A percentile compares a stretch with the other conserved stretches of the same genome.
phyloP scores from a whole-genome alignment of 179 eudicot species.

The Camellia oleifera region DNA sequence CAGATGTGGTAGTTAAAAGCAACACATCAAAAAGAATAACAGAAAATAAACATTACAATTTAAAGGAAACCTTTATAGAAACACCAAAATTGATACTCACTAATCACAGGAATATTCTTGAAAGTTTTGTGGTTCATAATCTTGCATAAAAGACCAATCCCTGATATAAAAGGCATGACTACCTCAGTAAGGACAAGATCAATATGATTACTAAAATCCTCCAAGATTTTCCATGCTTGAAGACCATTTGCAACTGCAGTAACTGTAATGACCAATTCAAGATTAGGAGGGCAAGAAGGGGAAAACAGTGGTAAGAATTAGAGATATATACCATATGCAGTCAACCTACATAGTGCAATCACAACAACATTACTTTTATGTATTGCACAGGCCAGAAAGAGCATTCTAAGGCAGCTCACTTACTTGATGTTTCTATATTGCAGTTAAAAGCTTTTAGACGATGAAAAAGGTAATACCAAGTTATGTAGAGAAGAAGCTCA shows the following conservation, averaged over 20 bases:
- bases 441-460: background rate
- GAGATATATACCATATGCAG: background rate
- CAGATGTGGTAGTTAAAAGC: slow-evolving; percentile 20
- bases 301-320: background rate
- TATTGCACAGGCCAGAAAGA: background rate
- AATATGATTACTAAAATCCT: slow-evolving; percentile 32
- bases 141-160: slow-evolving; percentile 39
- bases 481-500: background rate
- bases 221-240: slow-evolving; percentile 50
- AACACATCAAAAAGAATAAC: slow-evolving; percentile 8
- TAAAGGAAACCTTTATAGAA: background rate
- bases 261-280: slow-evolving; percentile 31
- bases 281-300: background rate
- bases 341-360: background rate
- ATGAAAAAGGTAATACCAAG: background rate
- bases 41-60: background rate
- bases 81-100: slow-evolving; percentile 25
- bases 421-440: background rate
- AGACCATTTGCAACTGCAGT: slow-evolving; percentile 44
- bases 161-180: slow-evolving; percentile 35
- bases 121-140: slow-evolving; percentile 42
- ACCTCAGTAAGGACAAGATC: slow-evolving; percentile 54
- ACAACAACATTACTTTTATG: no score
- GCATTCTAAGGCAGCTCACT: background rate
- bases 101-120: slow-evolving; percentile 50